A percentile compares a stretch with the other conserved stretches of the same genome.
Evolutionary conservation across 2,329 filamentous ascomycete genomes (phyloP).

Genomic region (Lomentospora prolificans): DNA sequence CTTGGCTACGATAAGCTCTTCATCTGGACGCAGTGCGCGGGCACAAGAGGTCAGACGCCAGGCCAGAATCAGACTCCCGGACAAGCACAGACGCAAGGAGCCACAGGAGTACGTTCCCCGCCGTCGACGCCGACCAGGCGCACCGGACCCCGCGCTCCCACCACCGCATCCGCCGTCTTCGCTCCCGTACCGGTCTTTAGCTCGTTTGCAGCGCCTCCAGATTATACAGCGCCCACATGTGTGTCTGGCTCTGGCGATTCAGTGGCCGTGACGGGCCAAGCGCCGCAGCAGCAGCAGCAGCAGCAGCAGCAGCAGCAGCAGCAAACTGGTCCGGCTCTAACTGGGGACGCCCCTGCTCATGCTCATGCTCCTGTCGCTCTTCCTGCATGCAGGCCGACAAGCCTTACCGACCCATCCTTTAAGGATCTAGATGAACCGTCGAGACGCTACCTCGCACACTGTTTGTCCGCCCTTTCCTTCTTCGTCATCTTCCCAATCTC

Average conservation of each 20-base stretch:
- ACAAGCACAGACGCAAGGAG: background rate
- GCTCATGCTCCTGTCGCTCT: background rate
- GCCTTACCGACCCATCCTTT: slow-evolving; percentile 44
- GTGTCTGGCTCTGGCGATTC: background rate
- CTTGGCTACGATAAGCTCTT: slow-evolving; percentile 52
- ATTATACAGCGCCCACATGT: background rate
- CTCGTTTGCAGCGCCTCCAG: background rate
- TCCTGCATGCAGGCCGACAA: slow-evolving; percentile 11
- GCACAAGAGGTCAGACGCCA: background rate
- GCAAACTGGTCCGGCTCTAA: background rate
- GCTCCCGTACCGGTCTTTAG: background rate
- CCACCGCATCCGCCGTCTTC: background rate
- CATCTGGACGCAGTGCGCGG: slow-evolving; percentile 40
- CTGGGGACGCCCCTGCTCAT: background rate
- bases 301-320: background rate
- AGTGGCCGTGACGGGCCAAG: background rate
- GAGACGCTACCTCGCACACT: slow-evolving; percentile 39
- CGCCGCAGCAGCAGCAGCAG: background rate
- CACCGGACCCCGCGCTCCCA: background rate
- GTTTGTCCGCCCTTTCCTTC: slow-evolving; percentile 20
- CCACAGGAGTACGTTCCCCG: background rate
- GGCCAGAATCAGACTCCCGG: too few relatives aligned
- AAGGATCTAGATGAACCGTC: slow-evolving; percentile 38
- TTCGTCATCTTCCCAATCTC: background rate
- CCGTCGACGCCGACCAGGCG: background rate